A percentile compares a stretch with the other conserved stretches of the same genome.
Evolutionary conservation across 768 basidiomycete species (phyloP).

Genomic region (Russula griseocarnosa): DNA sequence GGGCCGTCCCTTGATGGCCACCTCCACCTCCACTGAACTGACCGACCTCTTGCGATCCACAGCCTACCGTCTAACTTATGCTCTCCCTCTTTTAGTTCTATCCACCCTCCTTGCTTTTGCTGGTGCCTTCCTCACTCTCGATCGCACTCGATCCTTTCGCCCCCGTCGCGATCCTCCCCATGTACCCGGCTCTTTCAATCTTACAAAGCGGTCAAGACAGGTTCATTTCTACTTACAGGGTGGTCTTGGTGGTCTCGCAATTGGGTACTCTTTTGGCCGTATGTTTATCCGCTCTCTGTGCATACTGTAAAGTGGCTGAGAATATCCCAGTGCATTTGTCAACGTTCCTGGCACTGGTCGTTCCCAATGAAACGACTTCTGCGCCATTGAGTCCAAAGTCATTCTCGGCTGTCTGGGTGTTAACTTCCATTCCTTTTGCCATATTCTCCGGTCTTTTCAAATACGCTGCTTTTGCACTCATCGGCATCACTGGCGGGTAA

Average conservation of each 20-base stretch:
- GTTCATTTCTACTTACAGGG: slow-evolving; percentile 49
- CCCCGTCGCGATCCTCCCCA: slow-evolving; percentile 37
- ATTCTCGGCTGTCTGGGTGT: slow-evolving; percentile 58
- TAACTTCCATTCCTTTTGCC: slow-evolving; percentile 47
- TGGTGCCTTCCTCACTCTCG: slow-evolving; percentile 70
- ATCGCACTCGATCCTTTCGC: slow-evolving; percentile 61
- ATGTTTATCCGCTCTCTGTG: slow-evolving; percentile 31
- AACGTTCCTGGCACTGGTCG: slow-evolving; percentile 56
- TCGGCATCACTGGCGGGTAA: slow-evolving; percentile 55
- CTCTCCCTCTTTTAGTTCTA: slow-evolving; percentile 55
- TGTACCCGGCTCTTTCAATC: slow-evolving; percentile 30
- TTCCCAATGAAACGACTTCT: slow-evolving; percentile 49
- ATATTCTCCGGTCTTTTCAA: slow-evolving; percentile 54
- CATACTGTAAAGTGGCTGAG: slow-evolving; percentile 11
- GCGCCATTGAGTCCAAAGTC: slow-evolving; percentile 44
- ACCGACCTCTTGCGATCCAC: slow-evolving; percentile 44
- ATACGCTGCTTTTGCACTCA: slow-evolving; percentile 46
- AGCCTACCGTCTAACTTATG: slow-evolving; percentile 52
- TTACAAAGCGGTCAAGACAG: slow-evolving; percentile 30
- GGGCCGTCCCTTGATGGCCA: slow-evolving; percentile 11
- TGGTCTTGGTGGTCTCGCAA: slow-evolving; percentile 57
- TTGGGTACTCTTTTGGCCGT: slow-evolving; percentile 61
- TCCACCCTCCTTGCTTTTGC: slow-evolving; percentile 57
- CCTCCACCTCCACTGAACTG: slow-evolving; percentile 6
- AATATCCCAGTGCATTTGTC: slow-evolving; percentile 47